phyloP scores from a whole-genome alignment of 2,329 filamentous ascomycete species.

The Sporothrix sp. region DNA sequence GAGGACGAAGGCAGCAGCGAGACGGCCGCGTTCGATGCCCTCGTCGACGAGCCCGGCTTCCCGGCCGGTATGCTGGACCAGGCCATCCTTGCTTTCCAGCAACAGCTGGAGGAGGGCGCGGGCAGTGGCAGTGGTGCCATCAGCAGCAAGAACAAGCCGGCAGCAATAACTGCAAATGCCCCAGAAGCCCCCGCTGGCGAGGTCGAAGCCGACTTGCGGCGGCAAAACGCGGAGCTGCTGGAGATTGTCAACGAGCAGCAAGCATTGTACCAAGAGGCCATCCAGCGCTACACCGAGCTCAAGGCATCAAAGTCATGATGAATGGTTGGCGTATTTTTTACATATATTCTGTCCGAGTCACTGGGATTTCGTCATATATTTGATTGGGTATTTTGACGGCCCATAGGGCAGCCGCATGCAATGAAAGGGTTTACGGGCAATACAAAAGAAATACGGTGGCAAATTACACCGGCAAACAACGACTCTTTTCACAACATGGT shows the following conservation, averaged over 20 bases:
- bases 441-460: too few species aligned
- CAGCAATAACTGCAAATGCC: not conserved
- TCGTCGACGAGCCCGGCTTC: slow-evolving; percentile 40
- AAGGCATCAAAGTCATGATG: slow-evolving; percentile 16
- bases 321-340: too few species aligned
- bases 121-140: not conserved
- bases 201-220: slow-evolving; percentile 27
- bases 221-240: slow-evolving; percentile 30
- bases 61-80: slow-evolving; percentile 37
- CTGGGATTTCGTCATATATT: too few species aligned
- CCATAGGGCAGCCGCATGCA: too few species aligned
- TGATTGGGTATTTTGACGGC: too few species aligned
- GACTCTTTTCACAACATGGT: too few species aligned
- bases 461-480: too few species aligned
- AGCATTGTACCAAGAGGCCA: slow-evolving; percentile 26
- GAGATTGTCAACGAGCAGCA: slow-evolving; percentile 31
- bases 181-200: slow-evolving; percentile 15
- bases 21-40: slow-evolving; percentile 30
- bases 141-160: not conserved
- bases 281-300: slow-evolving; percentile 23
- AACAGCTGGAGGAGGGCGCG: slow-evolving; percentile 15
- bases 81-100: slow-evolving; percentile 39
- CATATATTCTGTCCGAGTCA: too few species aligned
- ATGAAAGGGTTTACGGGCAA: too few species aligned
- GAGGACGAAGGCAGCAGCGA: slow-evolving; percentile 18